These are phyloP conservation scores for Biscogniauxia mediterranea DNA, from an alignment of 2,329 filamentous ascomycete genomes.

Conservation along the genomic window DNA sequence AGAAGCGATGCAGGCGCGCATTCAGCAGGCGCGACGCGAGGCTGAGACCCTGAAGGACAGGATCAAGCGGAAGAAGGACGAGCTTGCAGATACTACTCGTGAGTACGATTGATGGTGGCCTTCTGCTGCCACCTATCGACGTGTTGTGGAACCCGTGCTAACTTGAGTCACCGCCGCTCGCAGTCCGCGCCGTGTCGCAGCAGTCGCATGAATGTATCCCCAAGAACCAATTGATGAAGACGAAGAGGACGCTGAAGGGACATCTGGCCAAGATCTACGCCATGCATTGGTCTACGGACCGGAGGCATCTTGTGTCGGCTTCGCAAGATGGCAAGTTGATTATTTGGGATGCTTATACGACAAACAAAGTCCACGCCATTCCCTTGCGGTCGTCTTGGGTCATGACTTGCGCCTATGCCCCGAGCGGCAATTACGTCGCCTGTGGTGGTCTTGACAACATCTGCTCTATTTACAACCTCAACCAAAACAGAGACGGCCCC, in stretches of 20 bases:
- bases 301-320: constrained; percentile 93
- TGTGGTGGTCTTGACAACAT: constrained; percentile 99
- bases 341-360: constrained; percentile 99
- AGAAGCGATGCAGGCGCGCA: constrained; percentile 87
- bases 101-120: constrained; percentile 44
- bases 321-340: constrained; percentile 99
- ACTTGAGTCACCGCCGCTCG: constrained; percentile 11
- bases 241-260: constrained; percentile 93
- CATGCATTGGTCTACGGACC: constrained; percentile 99
- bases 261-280: constrained; percentile 99
- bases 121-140: constrained; percentile 1
- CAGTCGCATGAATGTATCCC: constrained; percentile 90
- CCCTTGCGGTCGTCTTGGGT: constrained; percentile 97
- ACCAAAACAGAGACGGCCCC: constrained; percentile 89
- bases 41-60: constrained; percentile 96
- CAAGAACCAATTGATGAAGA: constrained; percentile 91
- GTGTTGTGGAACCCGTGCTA: constrained; percentile 7
- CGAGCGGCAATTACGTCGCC: constrained; percentile 96
- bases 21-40: constrained; percentile 90
- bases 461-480: constrained; percentile 99
- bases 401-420: constrained; percentile 99
- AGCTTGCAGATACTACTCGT: constrained; percentile 96
- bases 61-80: constrained; percentile 99
- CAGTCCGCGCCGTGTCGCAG: constrained; percentile 89
- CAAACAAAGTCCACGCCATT: constrained; percentile 99